phyloP scores from a whole-genome alignment of 148 eudicot species.

The Cornus florida region DNA sequence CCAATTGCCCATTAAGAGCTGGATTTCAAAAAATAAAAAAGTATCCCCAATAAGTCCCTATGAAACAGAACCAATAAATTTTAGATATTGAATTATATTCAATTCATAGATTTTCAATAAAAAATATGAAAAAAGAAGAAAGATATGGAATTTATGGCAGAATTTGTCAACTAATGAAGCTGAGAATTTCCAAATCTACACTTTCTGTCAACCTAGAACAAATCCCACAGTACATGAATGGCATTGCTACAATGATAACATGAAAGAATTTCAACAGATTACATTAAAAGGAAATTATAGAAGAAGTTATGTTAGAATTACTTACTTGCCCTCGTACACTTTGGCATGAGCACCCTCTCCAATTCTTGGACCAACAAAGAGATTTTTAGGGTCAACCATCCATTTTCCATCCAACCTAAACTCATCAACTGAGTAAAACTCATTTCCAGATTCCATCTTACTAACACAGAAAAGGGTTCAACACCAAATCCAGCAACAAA shows the following conservation, averaged over 20 bases:
- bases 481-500: conserved; percentile 10
- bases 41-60: too few species aligned
- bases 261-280: background rate
- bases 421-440: conserved; percentile 39
- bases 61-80: too few species aligned
- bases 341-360: conserved; percentile 80
- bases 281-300: conserved; percentile 8
- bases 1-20: background rate
- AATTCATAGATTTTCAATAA: background rate
- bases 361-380: conserved; percentile 67
- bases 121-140: background rate
- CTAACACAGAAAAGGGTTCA: background rate
- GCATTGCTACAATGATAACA: background rate
- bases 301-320: conserved; percentile 7
- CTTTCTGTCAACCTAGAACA: background rate
- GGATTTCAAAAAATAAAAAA: too few species aligned
- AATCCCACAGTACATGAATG: too few species aligned
- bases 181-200: background rate
- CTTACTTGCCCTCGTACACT: conserved; percentile 72
- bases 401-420: conserved; percentile 58
- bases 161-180: conserved; percentile 1
- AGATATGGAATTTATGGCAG: background rate
- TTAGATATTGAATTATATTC: too few species aligned
- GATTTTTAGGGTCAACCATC: conserved; percentile 64
- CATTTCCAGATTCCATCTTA: conserved; percentile 55